These are phyloP conservation scores for Neophaeococcomyces mojaviensis DNA, from an alignment of 2,329 filamentous ascomycete species.

Conservation along the genomic window DNA sequence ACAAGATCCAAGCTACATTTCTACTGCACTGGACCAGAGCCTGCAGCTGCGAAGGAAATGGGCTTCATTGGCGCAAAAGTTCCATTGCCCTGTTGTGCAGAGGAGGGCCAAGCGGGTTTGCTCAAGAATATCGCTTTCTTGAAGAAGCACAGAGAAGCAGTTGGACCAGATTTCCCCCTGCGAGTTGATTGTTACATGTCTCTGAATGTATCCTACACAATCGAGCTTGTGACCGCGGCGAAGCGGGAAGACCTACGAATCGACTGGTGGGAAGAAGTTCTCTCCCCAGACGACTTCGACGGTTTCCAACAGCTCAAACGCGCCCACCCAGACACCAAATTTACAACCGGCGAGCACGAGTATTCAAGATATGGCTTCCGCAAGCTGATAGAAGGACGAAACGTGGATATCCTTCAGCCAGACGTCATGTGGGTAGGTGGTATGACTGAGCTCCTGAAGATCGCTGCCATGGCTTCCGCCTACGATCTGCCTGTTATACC, in stretches of 20 bases:
- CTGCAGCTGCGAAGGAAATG: constrained; percentile 69
- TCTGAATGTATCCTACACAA: constrained; percentile 84
- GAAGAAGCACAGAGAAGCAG: constrained; percentile 70
- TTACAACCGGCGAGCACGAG: constrained; percentile 93
- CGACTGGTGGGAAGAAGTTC: constrained; percentile 96
- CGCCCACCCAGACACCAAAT: constrained; percentile 82
- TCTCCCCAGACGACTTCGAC: constrained; percentile 85
- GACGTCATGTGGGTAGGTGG: constrained; percentile 98
- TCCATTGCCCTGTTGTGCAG: constrained; percentile 79
- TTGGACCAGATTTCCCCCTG: constrained; percentile 84
- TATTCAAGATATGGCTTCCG: constrained; percentile 92
- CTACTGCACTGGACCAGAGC: constrained; percentile 89
- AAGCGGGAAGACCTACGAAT: constrained; percentile 74
- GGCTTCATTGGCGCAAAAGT: constrained; percentile 91
- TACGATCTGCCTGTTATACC: constrained; percentile 93
- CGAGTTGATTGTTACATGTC: constrained; percentile 99
- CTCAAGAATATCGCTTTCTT: constrained; percentile 87
- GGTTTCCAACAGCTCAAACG: constrained; percentile 85
- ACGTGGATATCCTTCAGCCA: constrained; percentile 88
- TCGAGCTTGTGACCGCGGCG: constrained; percentile 78
- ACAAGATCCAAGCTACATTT: constrained; percentile 77
- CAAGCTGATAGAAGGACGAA: constrained; percentile 83
- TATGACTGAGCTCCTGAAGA: constrained; percentile 82
- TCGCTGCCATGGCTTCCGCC: constrained; percentile 78
- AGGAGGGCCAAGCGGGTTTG: constrained; percentile 73